Base-by-base conservation (phyloP, 2,329 filamentous ascomycete species). In the Xylaria arbuscula region DNA sequence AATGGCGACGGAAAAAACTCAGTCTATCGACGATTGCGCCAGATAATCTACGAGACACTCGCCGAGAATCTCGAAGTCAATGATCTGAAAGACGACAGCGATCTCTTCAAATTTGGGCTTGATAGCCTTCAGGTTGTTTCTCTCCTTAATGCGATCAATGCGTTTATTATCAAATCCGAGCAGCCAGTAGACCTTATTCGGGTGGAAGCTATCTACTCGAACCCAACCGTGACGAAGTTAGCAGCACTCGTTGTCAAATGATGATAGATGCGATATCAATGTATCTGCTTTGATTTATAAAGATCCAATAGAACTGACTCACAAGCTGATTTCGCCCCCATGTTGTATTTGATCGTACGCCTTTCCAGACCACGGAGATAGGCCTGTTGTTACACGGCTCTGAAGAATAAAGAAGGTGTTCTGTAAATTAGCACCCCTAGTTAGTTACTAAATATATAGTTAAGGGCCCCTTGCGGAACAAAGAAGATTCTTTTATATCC, bases 21-120 rank as follows among this genome's bases (percentile, higher is more conserved):
- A 19, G 17, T 11, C 3, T 5, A 48, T 19, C n/a, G 15, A 47
- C 57, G 24, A 51, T n/a, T 63, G 28, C 34, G 34, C 15, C 38
- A 63, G 24, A 42, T 47, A 34, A 55, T 67, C 24, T 45, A 51
- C 15, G 58, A 61, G 6, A 66, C 47, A 15, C 51, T 67, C 10
- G 59, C 59, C 2, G 59, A 67, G 32, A 67, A 53, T 34, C 38
- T 58, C n/a, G 51, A 54, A 22, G 11, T 62, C 51, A 47, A 62
- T 2, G 45, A 59, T 22, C 45, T 66, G 19, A 15, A 50, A 19
- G 64, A 67, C 53, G 58, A 63, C 15, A 63, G 59, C 9, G 58
- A 67, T 67, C 59, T 63, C n/a, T 62, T 63, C 45, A 58, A 63
- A 45, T 54, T 63, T 34, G 53, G 59, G 10, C 64, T 67, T 34